A percentile compares a stretch with the other conserved stretches of the same genome.
These are phyloP conservation scores for Salvia hispanica DNA, from an alignment of 257 asterid genomes.

Conservation along the genomic window DNA sequence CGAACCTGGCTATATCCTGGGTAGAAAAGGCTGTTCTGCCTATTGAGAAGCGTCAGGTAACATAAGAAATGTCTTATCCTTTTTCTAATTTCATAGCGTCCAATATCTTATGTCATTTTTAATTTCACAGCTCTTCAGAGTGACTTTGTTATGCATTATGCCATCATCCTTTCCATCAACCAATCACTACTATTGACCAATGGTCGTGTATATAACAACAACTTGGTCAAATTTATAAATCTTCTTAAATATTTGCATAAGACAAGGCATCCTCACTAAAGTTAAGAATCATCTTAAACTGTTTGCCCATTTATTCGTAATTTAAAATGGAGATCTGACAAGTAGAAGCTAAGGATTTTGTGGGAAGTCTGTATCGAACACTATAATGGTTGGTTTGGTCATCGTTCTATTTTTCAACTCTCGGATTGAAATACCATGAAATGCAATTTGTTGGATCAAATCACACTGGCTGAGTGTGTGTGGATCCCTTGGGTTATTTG, in stretches of 20 bases:
- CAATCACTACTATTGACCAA: conserved; percentile 12
- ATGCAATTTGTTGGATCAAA: conserved; percentile 25
- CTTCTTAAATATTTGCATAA: conserved; percentile 2
- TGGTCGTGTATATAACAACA: neutral
- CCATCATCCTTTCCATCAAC: neutral
- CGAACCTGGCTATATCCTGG: conserved; percentile 77
- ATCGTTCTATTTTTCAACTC: neutral
- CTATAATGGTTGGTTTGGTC: neutral
- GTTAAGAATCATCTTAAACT: conserved; percentile 12
- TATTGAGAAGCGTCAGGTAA: conserved; percentile 77
- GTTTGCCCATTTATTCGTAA: neutral
- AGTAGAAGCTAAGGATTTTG: conserved; percentile 9
- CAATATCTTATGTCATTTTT: conserved; percentile 9
- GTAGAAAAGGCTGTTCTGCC: conserved; percentile 74
- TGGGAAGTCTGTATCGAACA: neutral
- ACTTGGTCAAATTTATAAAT: neutral
- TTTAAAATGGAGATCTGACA: conserved; percentile 2
- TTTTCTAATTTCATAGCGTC: conserved; percentile 22
- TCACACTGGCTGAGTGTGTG: conserved; percentile 15
- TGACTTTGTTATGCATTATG: conserved; percentile 2
- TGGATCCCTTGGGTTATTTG: neutral
- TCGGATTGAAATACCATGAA: neutral
- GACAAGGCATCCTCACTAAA: neutral
- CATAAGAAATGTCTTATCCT: neutral
- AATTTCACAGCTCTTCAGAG: conserved; percentile 12